phyloP scores from a whole-genome alignment of 345 rosid species.

The Acer campestre region DNA sequence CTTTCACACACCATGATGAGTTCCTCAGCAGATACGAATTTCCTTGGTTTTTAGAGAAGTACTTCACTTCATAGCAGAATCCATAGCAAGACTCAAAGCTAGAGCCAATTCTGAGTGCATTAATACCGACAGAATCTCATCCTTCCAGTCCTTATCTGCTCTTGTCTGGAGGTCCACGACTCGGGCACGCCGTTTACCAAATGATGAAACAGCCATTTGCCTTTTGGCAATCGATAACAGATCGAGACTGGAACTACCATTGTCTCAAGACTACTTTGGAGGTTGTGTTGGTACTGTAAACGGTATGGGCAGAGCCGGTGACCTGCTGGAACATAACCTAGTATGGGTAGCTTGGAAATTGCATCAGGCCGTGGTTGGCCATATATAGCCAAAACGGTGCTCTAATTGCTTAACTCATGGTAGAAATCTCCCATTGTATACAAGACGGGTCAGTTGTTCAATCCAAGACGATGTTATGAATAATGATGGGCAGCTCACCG shows the following conservation, averaged over 20 bases:
- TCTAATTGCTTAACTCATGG: conserved; percentile 43
- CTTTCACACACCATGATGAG: conserved; percentile 44
- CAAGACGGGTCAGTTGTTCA: conserved; percentile 38
- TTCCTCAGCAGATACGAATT: conserved; percentile 48
- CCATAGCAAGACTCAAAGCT: conserved; percentile 52
- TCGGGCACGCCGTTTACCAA: conserved; percentile 39
- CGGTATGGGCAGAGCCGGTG: conserved; percentile 47
- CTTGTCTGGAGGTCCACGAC: conserved; percentile 68
- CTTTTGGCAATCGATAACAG: conserved; percentile 52
- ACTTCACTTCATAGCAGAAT: conserved; percentile 62
- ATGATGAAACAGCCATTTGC: conserved; percentile 46
- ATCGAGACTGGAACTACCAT: conserved; percentile 50
- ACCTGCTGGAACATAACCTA: conserved; percentile 45
- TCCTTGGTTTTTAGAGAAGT: conserved; percentile 49
- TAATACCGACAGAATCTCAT: conserved; percentile 54
- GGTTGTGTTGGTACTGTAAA: conserved; percentile 41
- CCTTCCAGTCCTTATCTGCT: conserved; percentile 69
- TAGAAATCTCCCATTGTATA: conserved; percentile 40
- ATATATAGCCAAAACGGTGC: conserved; percentile 32
- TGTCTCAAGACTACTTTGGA: conserved; percentile 64
- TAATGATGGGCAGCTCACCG: conserved; percentile 81
- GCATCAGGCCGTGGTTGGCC: conserved; percentile 49
- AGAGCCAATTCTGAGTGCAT: conserved; percentile 45
- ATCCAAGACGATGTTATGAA: conserved; percentile 51
- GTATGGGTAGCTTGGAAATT: conserved; percentile 74